Evolutionary conservation across 2,329 filamentous ascomycete species (phyloP).

Genomic region (Trichoderma sp.): DNA sequence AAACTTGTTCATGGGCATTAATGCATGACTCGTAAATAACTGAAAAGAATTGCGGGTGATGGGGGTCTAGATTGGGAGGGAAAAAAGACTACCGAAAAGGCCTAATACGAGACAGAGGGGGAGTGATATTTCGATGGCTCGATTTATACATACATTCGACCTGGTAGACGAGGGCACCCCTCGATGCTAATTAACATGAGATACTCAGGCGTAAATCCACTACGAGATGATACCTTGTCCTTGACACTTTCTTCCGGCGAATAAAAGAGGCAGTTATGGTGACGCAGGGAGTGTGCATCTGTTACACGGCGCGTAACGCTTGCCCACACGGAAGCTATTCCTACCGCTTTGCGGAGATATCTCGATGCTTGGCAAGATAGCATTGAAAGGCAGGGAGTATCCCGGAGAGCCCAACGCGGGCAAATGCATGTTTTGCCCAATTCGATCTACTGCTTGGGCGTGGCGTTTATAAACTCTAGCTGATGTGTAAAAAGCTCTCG

Average conservation of each 20-base stretch:
- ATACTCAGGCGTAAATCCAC: background rate
- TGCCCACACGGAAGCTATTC: background rate
- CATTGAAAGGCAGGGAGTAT: background rate
- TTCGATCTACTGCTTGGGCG: background rate
- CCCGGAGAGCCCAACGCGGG: background rate
- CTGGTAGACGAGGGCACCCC: background rate
- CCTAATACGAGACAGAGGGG: background rate
- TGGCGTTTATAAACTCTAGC: background rate
- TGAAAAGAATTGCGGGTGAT: slow-evolving; percentile 19
- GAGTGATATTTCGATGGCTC: background rate
- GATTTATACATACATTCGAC: background rate
- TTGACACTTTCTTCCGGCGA: background rate
- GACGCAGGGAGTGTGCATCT: background rate
- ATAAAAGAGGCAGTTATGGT: background rate
- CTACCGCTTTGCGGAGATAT: background rate
- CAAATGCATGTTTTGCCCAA: slow-evolving; percentile 1
- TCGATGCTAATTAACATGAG: background rate
- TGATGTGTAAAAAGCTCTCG: background rate
- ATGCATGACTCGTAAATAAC: background rate
- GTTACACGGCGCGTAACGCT: slow-evolving; percentile 1
- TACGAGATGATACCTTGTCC: background rate
- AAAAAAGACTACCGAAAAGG: background rate
- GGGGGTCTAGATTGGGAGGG: background rate
- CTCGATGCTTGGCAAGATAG: background rate
- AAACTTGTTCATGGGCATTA: background rate